Evolutionary conservation across 305 asterid genomes (phyloP).

Genomic region (Solanum hybrid): DNA sequence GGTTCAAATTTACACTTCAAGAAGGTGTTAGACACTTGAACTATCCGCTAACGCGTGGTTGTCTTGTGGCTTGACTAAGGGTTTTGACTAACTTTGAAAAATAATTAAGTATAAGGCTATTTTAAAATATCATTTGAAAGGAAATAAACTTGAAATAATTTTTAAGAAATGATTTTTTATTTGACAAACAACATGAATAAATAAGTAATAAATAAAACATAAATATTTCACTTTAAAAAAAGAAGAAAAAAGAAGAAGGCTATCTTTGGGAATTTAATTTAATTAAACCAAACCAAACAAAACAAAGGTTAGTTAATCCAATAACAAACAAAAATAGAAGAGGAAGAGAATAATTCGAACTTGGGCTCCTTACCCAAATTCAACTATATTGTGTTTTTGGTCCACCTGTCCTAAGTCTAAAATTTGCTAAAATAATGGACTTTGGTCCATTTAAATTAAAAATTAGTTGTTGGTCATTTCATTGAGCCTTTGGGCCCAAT

Average conservation of each 20-base stretch:
- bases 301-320: background rate
- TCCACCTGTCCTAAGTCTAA: too few species aligned
- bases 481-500: background rate
- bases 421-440: too few species aligned
- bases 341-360: background rate
- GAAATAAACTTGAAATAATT: background rate
- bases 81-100: background rate
- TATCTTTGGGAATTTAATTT: background rate
- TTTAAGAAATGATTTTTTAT: too few species aligned
- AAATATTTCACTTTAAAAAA: background rate
- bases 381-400: too few species aligned
- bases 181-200: background rate
- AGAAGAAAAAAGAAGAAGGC: background rate
- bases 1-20: background rate
- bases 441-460: background rate
- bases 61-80: background rate
- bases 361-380: background rate
- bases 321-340: background rate
- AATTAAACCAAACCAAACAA: background rate
- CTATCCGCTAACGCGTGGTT: background rate
- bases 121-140: background rate
- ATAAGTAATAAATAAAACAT: background rate
- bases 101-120: background rate
- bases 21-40: background rate
- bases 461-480: too few species aligned